Percentiles rank a stretch among this genome's conserved stretches.
These are phyloP conservation scores for Theileria orientalis DNA, from an alignment of 169 alveolate species.

Conservation along the genomic window DNA sequence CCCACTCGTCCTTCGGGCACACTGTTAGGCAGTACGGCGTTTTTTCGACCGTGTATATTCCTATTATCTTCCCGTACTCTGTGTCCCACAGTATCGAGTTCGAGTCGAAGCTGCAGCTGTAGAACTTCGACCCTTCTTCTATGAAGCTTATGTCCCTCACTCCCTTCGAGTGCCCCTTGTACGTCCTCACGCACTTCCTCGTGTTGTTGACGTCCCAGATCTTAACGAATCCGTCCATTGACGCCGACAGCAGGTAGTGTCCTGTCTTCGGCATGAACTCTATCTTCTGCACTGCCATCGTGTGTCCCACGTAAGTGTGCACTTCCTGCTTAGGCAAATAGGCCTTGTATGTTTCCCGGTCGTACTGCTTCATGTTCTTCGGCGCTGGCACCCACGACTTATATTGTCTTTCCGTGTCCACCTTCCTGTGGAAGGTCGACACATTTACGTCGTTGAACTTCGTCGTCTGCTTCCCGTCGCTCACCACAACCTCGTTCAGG, in stretches of 20 bases:
- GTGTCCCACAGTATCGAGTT: constrained; percentile 93
- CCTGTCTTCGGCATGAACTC: constrained; percentile 93
- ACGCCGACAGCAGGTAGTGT: constrained; percentile 88
- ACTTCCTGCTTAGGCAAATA: constrained; percentile 90
- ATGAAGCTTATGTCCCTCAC: constrained; percentile 91
- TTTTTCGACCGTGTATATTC: constrained; percentile 84
- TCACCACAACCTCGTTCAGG: constrained; percentile 35
- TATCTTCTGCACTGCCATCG: constrained; percentile 89
- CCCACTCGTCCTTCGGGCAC: constrained; percentile 86
- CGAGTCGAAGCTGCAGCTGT: constrained; percentile 91
- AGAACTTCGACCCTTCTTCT: constrained; percentile 86
- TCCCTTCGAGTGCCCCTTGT: constrained; percentile 93
- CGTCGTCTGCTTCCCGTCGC: constrained; percentile 54
- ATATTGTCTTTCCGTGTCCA: constrained; percentile 19
- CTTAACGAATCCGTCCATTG: constrained; percentile 90
- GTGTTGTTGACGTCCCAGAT: constrained; percentile 92
- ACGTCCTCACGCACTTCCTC: constrained; percentile 89
- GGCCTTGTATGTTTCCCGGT: constrained; percentile 34
- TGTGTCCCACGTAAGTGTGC: constrained; percentile 90
- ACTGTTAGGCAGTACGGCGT: constrained; percentile 91
- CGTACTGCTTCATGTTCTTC: constrained; percentile 12
- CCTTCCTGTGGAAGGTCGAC: constrained; percentile 51
- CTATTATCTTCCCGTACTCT: constrained; percentile 93
- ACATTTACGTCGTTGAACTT: constrained; percentile 38
- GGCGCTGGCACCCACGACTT: constrained; percentile 45